These are phyloP conservation scores for Calamus simplicifolius DNA, from an alignment of 176 grass and related monocot species.

Conservation along the genomic window DNA sequence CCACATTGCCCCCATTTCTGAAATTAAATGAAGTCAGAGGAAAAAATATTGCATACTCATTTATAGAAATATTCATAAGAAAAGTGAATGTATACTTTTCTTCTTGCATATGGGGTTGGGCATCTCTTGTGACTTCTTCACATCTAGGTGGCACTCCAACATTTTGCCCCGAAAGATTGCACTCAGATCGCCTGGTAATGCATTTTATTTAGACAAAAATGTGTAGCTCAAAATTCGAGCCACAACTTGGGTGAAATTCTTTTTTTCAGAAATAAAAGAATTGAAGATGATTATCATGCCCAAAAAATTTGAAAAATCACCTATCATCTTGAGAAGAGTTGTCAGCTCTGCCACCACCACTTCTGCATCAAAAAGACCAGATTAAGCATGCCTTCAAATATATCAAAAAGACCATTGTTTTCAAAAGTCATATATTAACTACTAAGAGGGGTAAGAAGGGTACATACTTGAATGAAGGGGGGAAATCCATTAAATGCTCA, in stretches of 20 bases:
- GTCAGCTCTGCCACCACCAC: constrained; percentile 53
- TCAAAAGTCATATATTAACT: too few species aligned
- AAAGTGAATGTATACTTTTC: constrained; percentile 33
- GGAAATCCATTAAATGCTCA: too few species aligned
- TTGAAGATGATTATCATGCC: neutral
- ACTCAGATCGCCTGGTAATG: constrained; percentile 50
- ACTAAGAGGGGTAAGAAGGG: too few species aligned
- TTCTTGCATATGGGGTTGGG: constrained; percentile 36
- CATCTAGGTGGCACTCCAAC: constrained; percentile 70
- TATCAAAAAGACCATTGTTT: too few species aligned
- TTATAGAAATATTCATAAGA: constrained; percentile 5
- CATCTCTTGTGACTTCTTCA: constrained; percentile 55
- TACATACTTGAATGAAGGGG: too few species aligned
- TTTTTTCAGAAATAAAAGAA: constrained; percentile 12
- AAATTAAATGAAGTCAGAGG: constrained; percentile 20
- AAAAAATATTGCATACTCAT: constrained; percentile 8
- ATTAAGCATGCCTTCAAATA: neutral
- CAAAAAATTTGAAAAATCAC: constrained; percentile 28
- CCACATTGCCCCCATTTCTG: constrained; percentile 57
- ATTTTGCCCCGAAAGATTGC: constrained; percentile 64
- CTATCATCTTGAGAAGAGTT: constrained; percentile 58
- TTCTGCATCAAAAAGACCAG: constrained; percentile 33
- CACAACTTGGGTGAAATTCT: neutral
- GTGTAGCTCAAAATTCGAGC: neutral
- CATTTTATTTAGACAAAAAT: neutral